phyloP scores from a whole-genome alignment of 176 grass and related monocot species.

The Avena sativa region DNA sequence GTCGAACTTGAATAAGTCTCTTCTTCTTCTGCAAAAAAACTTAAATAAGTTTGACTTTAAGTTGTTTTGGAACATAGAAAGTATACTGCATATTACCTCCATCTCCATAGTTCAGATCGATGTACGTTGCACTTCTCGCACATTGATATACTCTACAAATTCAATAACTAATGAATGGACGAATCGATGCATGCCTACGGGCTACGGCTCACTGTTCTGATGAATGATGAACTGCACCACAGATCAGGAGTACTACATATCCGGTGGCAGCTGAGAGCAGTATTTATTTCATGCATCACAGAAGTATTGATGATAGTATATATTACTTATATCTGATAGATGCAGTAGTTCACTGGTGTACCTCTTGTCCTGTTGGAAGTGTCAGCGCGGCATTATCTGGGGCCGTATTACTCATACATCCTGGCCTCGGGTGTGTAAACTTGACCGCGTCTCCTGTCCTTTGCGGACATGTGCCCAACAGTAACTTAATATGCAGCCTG shows the following conservation, averaged over 20 bases:
- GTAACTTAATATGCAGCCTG: constrained; percentile 31
- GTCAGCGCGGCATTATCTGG: constrained; percentile 17
- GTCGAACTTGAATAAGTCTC: not conserved
- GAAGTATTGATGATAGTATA: constrained; percentile 2
- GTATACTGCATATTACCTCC: not conserved
- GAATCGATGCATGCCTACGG: not conserved
- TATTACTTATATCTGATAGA: not conserved
- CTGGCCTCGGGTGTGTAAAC: constrained; percentile 27
- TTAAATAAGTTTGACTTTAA: not conserved
- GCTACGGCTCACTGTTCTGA: not conserved
- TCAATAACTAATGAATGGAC: not conserved
- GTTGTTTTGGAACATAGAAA: not conserved
- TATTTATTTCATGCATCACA: constrained; percentile 12
- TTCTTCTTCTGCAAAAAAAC: not conserved
- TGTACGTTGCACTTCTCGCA: not conserved
- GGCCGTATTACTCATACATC: not conserved
- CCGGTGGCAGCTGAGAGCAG: not conserved
- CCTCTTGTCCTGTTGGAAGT: constrained; percentile 9
- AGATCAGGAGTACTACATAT: not conserved
- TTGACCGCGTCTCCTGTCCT: not conserved
- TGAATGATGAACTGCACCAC: not conserved
- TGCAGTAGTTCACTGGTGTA: not conserved
- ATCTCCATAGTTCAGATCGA: not conserved
- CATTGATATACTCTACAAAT: not conserved
- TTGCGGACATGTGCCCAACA: constrained; percentile 28